Base-by-base conservation (phyloP, 2,329 filamentous ascomycete genomes). In the Aspergillus fijiensis region DNA sequence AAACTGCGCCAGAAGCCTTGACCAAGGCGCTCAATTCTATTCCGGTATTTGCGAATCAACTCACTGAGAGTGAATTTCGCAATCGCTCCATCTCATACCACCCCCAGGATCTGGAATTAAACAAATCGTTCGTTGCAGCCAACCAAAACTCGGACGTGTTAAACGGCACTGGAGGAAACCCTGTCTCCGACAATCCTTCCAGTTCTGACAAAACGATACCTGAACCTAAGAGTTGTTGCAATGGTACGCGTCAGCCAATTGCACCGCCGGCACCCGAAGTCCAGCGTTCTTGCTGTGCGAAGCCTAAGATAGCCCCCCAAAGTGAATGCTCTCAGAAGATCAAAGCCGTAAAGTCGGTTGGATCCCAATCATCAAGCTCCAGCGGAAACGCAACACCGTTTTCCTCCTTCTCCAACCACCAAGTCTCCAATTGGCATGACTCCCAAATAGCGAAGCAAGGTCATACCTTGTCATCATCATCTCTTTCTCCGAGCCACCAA, bases 1-100 rank as follows among this genome's bases (percentile, higher is more conserved):
- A 77, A 60, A 64, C 71, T 2, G 66, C 70, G 2, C 70, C 74
- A 2, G 73, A 76, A 54, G 72, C 70, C 49, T 66, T 77, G 49
- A 70, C 68, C 19, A 76, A 73, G 58, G 74, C 71, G 27, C 57
- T 77, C 29, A 66, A 70, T 45, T 63, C 67, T 4, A 69, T 73
- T 58, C 66, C 70, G 5, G 65, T 69, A 21, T 65, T 64, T 48
- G 56, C 56, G 5, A 66, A 66, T 27, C 60, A 69, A 11, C 66
- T 68, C 19, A 6, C 65, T 2, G 65, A 70, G 16, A 68, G 67
- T 55, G 65, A 62, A 25, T 49, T 52, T 0, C 29, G 60, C 2
- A 62, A 55, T 3, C 51, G 53, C 50, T 14, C 66, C 23, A 51
- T 58, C 7, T 57, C 60, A 19, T 65, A 67, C 29, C 35, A 53